Base-by-base conservation (phyloP, 1,139 yeast genomes). In the Taphrina wiesneri region DNA sequence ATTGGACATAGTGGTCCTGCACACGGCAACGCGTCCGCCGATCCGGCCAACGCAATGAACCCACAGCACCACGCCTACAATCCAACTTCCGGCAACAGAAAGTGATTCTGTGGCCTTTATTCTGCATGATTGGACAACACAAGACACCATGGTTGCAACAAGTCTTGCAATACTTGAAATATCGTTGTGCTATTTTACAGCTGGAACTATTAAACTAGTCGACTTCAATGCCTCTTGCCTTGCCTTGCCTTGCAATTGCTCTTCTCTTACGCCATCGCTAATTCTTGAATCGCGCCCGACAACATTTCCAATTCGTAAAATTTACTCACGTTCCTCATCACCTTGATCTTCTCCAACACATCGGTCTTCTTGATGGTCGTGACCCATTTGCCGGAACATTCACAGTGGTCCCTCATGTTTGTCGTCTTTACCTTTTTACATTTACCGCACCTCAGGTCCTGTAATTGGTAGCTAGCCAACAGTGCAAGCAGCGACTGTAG, bases 381-480 rank as follows among this genome's bases (percentile, higher is more conserved):
- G 0, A 76, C 78, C 96, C 97, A 93, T 41, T 77, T 75, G 2
- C 99, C 99, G 0, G 99, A 91, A 75, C 99, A 95, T 45, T 82
- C 78, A 76, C 99, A 95, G 75, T 86, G 86, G 39, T 81, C 81
- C 59, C 91, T 83, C 83, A 95, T 80, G 70, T 88, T 87, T 71
- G 84, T 86, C 45, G 83, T 84, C 72, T 85, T 84, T 66, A 90
- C 80, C 68, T 81, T 84, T 49, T 83, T 81, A 77, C 99, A 95
- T 74, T 88, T 90, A 17, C 77, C 74, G 76, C 99, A 95, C 71
- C 83, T 83, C 72, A 89, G 79, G 75, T 93, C 99, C 76, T 95
- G 99, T 49, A 82, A 79, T 73, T 86, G 85, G 75, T 82, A 93
- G 63, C 81, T 78, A n/a, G 86, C 81, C 2, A 89, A 69, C 41